Evolutionary conservation across 2,329 filamentous ascomycete species (phyloP).

Genomic region (Microcyclosporella mali): DNA sequence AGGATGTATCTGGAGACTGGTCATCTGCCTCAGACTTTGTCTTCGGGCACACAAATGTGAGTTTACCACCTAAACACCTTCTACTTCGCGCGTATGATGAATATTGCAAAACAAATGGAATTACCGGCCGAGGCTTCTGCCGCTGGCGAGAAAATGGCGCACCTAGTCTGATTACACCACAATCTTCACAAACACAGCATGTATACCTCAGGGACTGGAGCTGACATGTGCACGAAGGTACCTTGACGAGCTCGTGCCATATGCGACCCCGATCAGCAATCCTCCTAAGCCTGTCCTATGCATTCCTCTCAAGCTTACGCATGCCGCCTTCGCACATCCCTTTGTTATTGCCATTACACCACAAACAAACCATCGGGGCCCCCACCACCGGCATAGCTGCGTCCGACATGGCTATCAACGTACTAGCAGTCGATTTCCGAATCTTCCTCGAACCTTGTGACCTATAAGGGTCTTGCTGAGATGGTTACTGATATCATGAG

Average conservation of each 20-base stretch:
- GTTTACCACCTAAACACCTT: background rate
- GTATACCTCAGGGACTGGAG: too few species aligned
- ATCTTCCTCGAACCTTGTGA: slow-evolving; percentile 14
- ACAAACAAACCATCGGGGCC: slow-evolving; percentile 22
- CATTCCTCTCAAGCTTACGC: slow-evolving; percentile 16
- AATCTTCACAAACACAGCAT: background rate
- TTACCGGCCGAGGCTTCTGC: slow-evolving; percentile 23
- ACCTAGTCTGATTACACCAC: slow-evolving; percentile 2
- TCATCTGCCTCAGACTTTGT: background rate
- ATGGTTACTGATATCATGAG: background rate
- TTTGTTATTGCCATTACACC: slow-evolving; percentile 24
- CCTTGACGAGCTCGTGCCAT: background rate
- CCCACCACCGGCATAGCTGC: slow-evolving; percentile 10
- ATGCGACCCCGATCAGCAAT: too few species aligned
- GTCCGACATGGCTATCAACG: slow-evolving; percentile 18
- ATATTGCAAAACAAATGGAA: slow-evolving; percentile 21
- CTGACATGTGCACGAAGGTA: too few species aligned
- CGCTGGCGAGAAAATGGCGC: slow-evolving; percentile 13
- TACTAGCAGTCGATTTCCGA: slow-evolving; percentile 14
- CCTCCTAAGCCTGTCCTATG: slow-evolving; percentile 1
- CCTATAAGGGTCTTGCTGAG: too few species aligned
- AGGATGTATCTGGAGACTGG: too few species aligned
- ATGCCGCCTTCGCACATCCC: slow-evolving; percentile 23
- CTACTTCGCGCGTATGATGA: slow-evolving; percentile 17
- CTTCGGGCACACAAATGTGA: slow-evolving; percentile 1